Evolutionary conservation across 2,329 filamentous ascomycete species (phyloP).

Genomic region (Nigrospora sphaerica): DNA sequence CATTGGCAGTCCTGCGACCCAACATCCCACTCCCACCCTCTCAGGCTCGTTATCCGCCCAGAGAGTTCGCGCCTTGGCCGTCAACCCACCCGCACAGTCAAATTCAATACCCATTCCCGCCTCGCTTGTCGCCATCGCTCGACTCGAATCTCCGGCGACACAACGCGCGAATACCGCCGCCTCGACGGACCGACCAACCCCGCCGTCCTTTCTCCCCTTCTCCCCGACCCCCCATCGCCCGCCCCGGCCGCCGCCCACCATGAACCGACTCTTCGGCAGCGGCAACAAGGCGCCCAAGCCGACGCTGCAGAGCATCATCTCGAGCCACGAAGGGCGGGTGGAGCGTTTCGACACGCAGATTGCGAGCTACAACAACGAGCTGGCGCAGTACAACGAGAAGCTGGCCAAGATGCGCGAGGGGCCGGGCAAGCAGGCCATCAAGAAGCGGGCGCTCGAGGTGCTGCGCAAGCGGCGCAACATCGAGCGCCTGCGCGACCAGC

Average conservation of each 20-base stretch:
- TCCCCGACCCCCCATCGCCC: background rate
- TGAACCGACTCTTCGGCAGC: conserved; percentile 95
- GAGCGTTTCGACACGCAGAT: conserved; percentile 2
- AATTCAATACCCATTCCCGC: too few species aligned
- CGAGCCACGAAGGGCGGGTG: conserved; percentile 61
- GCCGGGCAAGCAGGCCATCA: conserved; percentile 85
- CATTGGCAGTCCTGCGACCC: background rate
- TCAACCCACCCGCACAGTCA: too few species aligned
- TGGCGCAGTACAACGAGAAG: conserved; percentile 64
- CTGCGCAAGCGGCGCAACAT: conserved; percentile 91
- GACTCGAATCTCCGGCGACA: too few species aligned
- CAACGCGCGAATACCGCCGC: too few species aligned
- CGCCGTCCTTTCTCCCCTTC: background rate
- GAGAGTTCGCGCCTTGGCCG: too few species aligned
- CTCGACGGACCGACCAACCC: background rate
- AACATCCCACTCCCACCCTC: background rate
- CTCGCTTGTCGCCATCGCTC: too few species aligned
- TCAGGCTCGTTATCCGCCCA: too few species aligned
- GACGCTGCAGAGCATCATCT: conserved; percentile 64
- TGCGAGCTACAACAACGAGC: conserved; percentile 68
- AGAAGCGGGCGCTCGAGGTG: conserved; percentile 89
- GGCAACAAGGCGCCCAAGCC: conserved; percentile 86
- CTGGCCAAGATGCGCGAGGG: conserved; percentile 76
- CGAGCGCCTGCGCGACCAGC: conserved; percentile 88
- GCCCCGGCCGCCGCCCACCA: conserved; percentile 31